Evolutionary conservation across 169 alveolate species (phyloP).

Genomic region (Plasmodium billcollinsi): DNA sequence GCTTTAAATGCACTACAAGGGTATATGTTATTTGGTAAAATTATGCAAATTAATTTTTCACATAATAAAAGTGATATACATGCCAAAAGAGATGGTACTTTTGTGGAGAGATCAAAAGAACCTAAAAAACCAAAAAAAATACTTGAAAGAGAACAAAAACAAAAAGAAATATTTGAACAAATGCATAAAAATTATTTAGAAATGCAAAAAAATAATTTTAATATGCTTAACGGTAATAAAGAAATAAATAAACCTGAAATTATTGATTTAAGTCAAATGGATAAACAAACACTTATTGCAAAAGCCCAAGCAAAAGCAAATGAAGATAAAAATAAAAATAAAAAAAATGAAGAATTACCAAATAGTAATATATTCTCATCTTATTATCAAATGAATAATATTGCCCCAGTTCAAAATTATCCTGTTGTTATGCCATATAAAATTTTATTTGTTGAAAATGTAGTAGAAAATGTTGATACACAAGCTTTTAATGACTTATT

Average conservation of each 20-base stretch:
- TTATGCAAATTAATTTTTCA: conserved; percentile 87
- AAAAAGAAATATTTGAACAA: conserved; percentile 78
- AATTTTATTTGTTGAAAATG: conserved; percentile 86
- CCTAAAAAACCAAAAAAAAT: conserved; percentile 88
- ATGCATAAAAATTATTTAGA: conserved; percentile 81
- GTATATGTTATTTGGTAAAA: conserved; percentile 82
- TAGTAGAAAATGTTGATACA: conserved; percentile 84
- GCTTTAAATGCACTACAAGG: conserved; percentile 88
- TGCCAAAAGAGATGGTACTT: conserved; percentile 87
- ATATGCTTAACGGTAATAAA: conserved; percentile 45
- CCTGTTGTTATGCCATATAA: conserved; percentile 76
- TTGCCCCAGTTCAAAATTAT: not conserved
- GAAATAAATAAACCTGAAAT: conserved; percentile 15
- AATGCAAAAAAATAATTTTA: conserved; percentile 62
- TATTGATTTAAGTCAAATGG: conserved; percentile 73
- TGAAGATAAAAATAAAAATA: conserved; percentile 54
- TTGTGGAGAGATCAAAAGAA: conserved; percentile 83
- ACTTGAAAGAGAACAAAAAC: conserved; percentile 84
- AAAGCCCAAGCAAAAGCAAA: conserved; percentile 60
- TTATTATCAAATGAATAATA: conserved; percentile 46
- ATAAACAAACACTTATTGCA: conserved; percentile 48
- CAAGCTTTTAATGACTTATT: conserved; percentile 81
- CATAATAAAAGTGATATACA: conserved; percentile 86
- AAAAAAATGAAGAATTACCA: conserved; percentile 38
- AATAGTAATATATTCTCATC: conserved; percentile 27